A percentile compares a stretch with the other conserved stretches of the same genome.
Evolutionary conservation across 1,284 basidiomycete species (phyloP).

Genomic region (Porogramme epimiltina): DNA sequence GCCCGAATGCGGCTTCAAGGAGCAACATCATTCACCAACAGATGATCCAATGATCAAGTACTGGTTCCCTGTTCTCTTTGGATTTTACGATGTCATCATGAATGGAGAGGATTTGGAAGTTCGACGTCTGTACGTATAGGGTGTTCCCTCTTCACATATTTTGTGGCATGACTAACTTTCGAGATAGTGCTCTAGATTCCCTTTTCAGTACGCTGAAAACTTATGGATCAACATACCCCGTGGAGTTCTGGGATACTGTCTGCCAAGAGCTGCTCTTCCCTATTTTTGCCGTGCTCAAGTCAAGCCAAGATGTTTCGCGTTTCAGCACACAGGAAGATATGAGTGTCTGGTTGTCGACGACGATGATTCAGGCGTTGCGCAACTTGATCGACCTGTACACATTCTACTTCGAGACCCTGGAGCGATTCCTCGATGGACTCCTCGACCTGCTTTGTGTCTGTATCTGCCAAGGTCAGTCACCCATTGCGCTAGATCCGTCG

Average conservation of each 20-base stretch:
- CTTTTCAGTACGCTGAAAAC: conserved; percentile 94
- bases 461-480: conserved; percentile 89
- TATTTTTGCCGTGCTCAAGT: conserved; percentile 96
- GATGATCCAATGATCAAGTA: conserved; percentile 92
- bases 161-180: neutral
- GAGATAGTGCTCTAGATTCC: conserved; percentile 86
- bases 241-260: conserved; percentile 98
- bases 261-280: conserved; percentile 97
- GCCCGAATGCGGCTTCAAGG: conserved; percentile 75
- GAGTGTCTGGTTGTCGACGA: conserved; percentile 99
- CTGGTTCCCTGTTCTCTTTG: conserved; percentile 97
- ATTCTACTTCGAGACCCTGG: conserved; percentile 92
- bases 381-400: conserved; percentile 97
- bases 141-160: neutral
- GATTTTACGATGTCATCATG: conserved; percentile 99
- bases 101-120: conserved; percentile 99
- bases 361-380: conserved; percentile 97
- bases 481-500: neutral
- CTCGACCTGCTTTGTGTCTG: conserved; percentile 94
- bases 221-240: conserved; percentile 85
- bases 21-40: conserved; percentile 35
- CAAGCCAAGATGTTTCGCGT: conserved; percentile 86
- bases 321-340: conserved; percentile 98
- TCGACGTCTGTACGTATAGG: conserved; percentile 83
- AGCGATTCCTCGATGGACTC: conserved; percentile 88